Base-by-base conservation (phyloP, 495 filamentous ascomycete genomes). In the Aspergillus biplanus region DNA sequence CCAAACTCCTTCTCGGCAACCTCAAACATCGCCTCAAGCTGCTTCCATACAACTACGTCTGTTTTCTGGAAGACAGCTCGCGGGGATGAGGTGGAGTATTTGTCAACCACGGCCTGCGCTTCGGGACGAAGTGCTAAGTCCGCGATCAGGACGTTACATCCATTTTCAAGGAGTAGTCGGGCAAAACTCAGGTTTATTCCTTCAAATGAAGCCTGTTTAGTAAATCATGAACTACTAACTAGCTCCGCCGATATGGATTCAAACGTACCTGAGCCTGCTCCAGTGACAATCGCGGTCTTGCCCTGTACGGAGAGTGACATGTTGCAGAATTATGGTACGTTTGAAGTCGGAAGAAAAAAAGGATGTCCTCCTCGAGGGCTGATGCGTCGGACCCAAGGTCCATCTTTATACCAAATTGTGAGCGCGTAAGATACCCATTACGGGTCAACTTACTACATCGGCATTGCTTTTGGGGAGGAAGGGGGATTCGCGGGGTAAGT, bases 251-350 rank as follows among this genome's bases (percentile, higher is more conserved):
- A 21, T 50, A 31, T 50, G 5, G n/a, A 21, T 27, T 1, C 35
- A 13, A 18, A 70, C 74, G 58, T 76, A 87, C 88, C 88, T 57
- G 88, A 90, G 58, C 89, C 89, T 46, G 86, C 88, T 7, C 89
- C 89, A 33, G 89, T 91, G 21, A 90, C 75, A 58, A 91, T 86
- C n/a, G 89, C 89, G 44, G 81, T 81, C 74, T 86, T 87, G 52
- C 86, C 87, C 56, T 80, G 60, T 11, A 90, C 82, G 12, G 80
- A 78, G 58, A 83, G 56, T 13, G 79, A 70, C 75, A 79, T 79
- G n/a, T 18, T 67, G 15, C 52, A 46, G 18, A 56, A 44, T 64
- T 64, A 64, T 68, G 8, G 47, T 49, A 2, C 21, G 21, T 18
- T 8, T 18, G 21, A 3, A 16, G 21, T 49, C 47, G 12, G 47